Base-by-base conservation (phyloP, 2,329 filamentous ascomycete species). In the Bertia moriformis region DNA sequence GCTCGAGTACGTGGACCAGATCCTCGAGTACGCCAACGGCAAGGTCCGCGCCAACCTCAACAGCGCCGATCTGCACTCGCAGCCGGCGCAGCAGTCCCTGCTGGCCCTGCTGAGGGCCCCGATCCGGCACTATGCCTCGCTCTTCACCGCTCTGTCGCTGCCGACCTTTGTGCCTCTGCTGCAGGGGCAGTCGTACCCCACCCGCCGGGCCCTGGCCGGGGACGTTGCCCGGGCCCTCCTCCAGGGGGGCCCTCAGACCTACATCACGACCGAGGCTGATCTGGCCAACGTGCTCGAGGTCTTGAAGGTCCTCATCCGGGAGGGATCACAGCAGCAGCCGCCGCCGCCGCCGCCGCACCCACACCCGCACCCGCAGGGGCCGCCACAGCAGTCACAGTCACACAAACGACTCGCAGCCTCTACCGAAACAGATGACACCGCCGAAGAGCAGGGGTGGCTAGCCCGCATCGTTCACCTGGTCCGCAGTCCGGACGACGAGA, bases 381-480 rank as follows among this genome's bases (percentile, higher is more conserved):
- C n/a, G n/a, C n/a, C n/a, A n/a, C n/a, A n/a, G n/a, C n/a, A n/a
- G n/a, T n/a, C n/a, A n/a, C n/a, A n/a, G n/a, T n/a, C n/a, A n/a
- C n/a, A n/a, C n/a, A n/a, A n/a, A n/a, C n/a, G n/a, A 37, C n/a
- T n/a, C n/a, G n/a, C n/a, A n/a, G n/a, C n/a, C n/a, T n/a, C n/a
- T n/a, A n/a, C n/a, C n/a, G 93, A 98, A 64, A 96, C 91, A 1
- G 91, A 98, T 44, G 93, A 98, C 63, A 96, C 89, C 0, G 78
- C 96, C 51, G 89, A 98, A 59, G 91, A 98, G 61, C 91, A 98
- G 65, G 91, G 91, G 39, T 95, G 87, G 87, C 69, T 98, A 40
- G 91, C 91, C 24, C 74, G 91, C 49, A 80, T 98, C 52, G 78
- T 95, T 14, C 91, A 98, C 60, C 66, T 95, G 41, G 74, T 98